Percentiles rank a stretch among this genome's conserved stretches.
These are phyloP conservation scores for Pseudocercospora fijiensis DNA, from an alignment of 2,329 filamentous ascomycete genomes.

Conservation along the genomic window DNA sequence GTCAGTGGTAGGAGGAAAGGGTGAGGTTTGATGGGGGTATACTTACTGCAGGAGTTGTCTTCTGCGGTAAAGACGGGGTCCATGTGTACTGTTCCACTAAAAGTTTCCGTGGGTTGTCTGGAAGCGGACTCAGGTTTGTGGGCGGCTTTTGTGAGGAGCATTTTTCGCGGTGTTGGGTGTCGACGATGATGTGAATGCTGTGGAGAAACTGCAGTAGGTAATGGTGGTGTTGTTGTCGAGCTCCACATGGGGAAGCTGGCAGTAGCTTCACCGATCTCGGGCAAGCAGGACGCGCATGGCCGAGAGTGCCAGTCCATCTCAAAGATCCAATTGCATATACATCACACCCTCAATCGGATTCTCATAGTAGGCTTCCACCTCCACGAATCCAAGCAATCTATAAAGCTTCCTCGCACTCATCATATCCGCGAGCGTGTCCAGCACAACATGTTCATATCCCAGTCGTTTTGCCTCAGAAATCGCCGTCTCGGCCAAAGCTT, in stretches of 20 bases:
- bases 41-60: constrained; percentile 32
- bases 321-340: constrained; percentile 44
- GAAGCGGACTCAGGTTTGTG: constrained; percentile 32
- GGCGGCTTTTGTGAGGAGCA: constrained; percentile 34
- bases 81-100: constrained; percentile 34
- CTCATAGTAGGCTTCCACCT: constrained; percentile 56
- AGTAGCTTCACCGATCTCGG: too few species aligned
- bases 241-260: constrained; percentile 12
- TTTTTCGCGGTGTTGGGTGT: constrained; percentile 15
- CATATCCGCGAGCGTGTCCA: constrained; percentile 59
- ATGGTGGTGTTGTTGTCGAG: too few species aligned
- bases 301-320: not conserved
- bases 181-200: not conserved
- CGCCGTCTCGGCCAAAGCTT: constrained; percentile 47
- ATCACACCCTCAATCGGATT: constrained; percentile 55
- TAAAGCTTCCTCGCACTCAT: constrained; percentile 52
- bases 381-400: constrained; percentile 51
- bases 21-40: too few species aligned
- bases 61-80: constrained; percentile 35
- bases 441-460: constrained; percentile 54
- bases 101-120: constrained; percentile 33
- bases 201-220: too few species aligned
- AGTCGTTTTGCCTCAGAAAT: constrained; percentile 48
- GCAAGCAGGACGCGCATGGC: not conserved
- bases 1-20: too few species aligned